phyloP scores from a whole-genome alignment of 805 yeast genomes.

The Dipodascopsis tothii region DNA sequence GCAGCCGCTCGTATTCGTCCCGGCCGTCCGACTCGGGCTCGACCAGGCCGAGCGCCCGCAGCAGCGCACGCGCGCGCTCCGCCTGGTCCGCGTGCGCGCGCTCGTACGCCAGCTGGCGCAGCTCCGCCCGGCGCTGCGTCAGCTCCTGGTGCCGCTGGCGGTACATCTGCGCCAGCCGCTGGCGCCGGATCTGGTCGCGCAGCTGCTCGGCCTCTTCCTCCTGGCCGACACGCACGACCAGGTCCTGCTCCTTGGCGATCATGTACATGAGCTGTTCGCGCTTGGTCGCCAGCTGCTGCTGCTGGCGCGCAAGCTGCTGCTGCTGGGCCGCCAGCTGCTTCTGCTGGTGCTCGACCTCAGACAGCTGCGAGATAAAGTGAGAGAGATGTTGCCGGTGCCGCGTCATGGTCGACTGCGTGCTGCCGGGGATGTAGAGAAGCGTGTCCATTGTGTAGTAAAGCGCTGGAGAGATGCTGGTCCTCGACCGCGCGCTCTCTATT shows the following conservation, averaged over 20 bases:
- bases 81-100: too few species aligned
- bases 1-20: too few species aligned
- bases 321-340: conserved; percentile 21
- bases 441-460: too few species aligned
- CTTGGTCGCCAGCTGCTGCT: conserved; percentile 20
- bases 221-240: conserved; percentile 16
- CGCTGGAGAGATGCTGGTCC: too few species aligned
- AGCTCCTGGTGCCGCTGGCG: too few species aligned
- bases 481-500: too few species aligned
- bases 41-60: conserved; percentile 3
- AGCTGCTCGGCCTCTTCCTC: neutral
- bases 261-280: conserved; percentile 23
- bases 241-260: conserved; percentile 26
- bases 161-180: too few species aligned
- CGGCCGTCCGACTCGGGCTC: too few species aligned
- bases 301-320: conserved; percentile 16
- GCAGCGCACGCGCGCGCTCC: conserved; percentile 7
- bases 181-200: too few species aligned
- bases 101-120: too few species aligned
- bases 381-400: conserved; percentile 21
- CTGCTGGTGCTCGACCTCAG: conserved; percentile 25
- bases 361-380: conserved; percentile 23
- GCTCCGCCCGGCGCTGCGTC: too few species aligned
- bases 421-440: too few species aligned
- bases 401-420: conserved; percentile 12